Conservation (phyloP, 441 rosid species). For the Pelargonium citronellum region DNA sequence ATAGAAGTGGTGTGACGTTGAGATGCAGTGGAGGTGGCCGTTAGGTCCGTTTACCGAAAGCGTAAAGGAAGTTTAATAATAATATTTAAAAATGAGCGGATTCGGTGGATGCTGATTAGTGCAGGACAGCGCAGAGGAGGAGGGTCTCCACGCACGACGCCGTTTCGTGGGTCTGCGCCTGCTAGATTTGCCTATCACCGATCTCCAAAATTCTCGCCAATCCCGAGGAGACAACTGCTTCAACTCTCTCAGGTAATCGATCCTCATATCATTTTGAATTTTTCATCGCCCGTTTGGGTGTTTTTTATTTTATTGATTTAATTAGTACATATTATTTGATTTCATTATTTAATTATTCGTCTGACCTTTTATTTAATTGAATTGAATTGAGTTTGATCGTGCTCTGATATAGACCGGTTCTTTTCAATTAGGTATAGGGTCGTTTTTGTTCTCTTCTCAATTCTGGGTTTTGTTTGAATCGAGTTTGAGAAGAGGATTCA, state of each 20-base stretch:
- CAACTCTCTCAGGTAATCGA: background rate
- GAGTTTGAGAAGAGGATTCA: background rate
- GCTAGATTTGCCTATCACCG: background rate
- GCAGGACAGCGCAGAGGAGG: background rate
- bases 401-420: background rate
- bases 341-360: background rate
- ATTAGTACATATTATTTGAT: background rate
- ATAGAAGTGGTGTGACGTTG: no score
- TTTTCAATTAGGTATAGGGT: background rate
- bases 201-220: background rate
- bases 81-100: background rate
- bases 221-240: background rate
- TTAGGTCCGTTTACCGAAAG: no score
- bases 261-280: no score
- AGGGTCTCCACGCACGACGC: background rate
- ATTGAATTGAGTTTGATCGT: background rate
- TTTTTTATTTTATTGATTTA: background rate
- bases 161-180: background rate
- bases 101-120: background rate
- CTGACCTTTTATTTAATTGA: background rate
- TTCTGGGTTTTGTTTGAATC: conserved; percentile 1
- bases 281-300: background rate
- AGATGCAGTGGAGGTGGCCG: no score
- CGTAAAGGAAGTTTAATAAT: no score
- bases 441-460: background rate